Evolutionary conservation across 768 basidiomycete genomes (phyloP), one percentile per base, ranked within the genome.

Genomic region (Boletus sp.): DNA sequence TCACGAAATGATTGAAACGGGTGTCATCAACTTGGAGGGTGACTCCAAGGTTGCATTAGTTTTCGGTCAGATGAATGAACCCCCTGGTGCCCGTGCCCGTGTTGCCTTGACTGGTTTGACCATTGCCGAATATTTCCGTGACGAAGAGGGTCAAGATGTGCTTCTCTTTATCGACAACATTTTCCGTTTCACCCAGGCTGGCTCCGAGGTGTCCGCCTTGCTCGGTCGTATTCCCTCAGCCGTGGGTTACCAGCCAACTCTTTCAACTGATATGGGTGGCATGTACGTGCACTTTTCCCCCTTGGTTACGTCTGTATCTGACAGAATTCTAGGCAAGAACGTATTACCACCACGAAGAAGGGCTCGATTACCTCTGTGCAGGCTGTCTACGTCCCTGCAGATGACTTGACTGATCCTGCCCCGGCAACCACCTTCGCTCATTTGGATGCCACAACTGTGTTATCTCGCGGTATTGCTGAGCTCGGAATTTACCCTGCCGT

Each of bases 61-160:
- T 65, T 99, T 99, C 81, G 97, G 97, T 82, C 97, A 99, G 79
- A 99, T 99, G 97, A 99, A 99, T 80, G 97, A 99, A 82, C 97
- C 97, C 73, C 97, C 97, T 67, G 97, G 97, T 85, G 97, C 97
- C 64, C 95, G 97, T 85, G 97, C 97, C 69, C 97, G 97, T 90
- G 97, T 99, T 68, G 97, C 97, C 61, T 86, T 99, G 67, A 98
- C 97, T 65, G 97, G 97, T 76, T 80, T 99, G 56, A 99, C 97
- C 71, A 98, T 98, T 65, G 97, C 97, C 62, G 97, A 99, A 79
- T 99, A 98, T 81, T 99, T 99, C 97, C 95, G 97, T 87, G 97
- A 99, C 68, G 96, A 98, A 80, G 96, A 99, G 79, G 97, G 97
- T 61, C 97, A 99, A 77, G 97, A 99, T 75, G 97, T 99, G 82